These are phyloP conservation scores for Mycena citricolor DNA, from an alignment of 1,284 basidiomycete genomes.

Conservation along the genomic window DNA sequence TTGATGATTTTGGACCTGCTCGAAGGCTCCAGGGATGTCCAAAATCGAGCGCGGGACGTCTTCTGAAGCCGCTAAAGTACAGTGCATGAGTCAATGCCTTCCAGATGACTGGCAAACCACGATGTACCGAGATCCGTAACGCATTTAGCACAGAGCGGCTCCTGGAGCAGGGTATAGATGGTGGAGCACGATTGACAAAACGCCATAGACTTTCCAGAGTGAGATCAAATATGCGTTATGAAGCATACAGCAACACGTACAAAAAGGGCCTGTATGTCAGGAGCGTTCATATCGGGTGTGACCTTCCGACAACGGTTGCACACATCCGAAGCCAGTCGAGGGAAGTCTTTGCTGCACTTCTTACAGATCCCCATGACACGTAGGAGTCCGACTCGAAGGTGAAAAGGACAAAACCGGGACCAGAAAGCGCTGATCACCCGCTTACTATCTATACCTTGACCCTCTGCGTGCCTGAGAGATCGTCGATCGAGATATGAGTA, in stretches of 20 bases:
- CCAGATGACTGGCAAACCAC: no score
- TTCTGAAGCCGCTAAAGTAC: background rate
- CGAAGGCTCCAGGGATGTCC: conserved; percentile 1
- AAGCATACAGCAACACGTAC: no score
- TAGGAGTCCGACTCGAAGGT: background rate
- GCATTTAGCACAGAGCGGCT: conserved; percentile 4
- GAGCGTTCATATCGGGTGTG: background rate
- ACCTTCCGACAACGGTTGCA: conserved; percentile 9
- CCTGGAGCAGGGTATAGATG: conserved; percentile 3
- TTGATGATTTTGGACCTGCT: conserved; percentile 4
- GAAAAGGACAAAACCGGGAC: conserved; percentile 2
- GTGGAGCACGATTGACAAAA: conserved; percentile 5
- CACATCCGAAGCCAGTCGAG: background rate
- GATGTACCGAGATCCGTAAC: background rate
- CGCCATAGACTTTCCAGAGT: background rate
- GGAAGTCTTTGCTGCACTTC: conserved; percentile 9
- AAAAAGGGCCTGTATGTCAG: background rate
- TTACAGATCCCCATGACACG: conserved; percentile 1
- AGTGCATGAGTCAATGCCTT: background rate
- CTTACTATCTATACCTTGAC: conserved; percentile 13
- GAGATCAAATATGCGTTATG: background rate
- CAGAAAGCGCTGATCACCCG: no score
- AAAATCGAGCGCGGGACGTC: conserved; percentile 4
- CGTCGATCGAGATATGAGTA: no score
- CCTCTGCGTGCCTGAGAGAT: no score